Evolutionary conservation across 352 stramenopile species (phyloP), one percentile per base, ranked within the genome.

Genomic region (Phytophthora megakarya): DNA sequence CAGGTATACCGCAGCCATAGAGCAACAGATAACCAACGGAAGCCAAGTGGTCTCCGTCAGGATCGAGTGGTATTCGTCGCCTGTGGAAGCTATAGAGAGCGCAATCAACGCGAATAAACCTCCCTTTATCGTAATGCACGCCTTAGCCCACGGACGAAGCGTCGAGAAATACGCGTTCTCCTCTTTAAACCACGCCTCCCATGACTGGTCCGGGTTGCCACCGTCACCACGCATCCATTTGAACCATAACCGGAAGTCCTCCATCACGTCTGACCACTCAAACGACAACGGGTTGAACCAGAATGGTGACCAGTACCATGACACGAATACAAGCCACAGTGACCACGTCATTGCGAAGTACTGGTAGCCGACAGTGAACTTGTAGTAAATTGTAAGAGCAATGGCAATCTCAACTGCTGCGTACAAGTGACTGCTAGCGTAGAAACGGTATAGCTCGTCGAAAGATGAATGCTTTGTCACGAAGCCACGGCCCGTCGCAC

Each of bases 231-330:
- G 83, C 88, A 98, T 98, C 95, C 95, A 98, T 42, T 87, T 81
- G n/a, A 98, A 81, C 84, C 93, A 98, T 33, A 83, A 74, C 11
- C 73, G 64, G 39, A 88, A 97, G 68, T 99, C 96, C 32, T 93
- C 78, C 35, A 86, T 72, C 12, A 98, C 94, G 46, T 98, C 89
- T 51, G 93, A 93, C 95, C 95, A 99, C 61, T 99, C 96, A 61
- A 99, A 98, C 38, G 94, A 96, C 12, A 98, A 78, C 48, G 97
- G 97, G 67, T 99, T 99, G 78, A 99, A 99, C 97, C 97, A 99
- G 81, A 99, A 99, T 25, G 97, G 97, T 46, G 95, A 98, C 26
- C 92, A 96, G 51, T 97, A 87, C 80, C 79, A 89, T 26, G 75
- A 86, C 25, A 70, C 33, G 28, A 87, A 79, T 25, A 89, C 96